phyloP scores from a whole-genome alignment of 2,329 filamentous ascomycete genomes.

The Hypoxylon sp. region DNA sequence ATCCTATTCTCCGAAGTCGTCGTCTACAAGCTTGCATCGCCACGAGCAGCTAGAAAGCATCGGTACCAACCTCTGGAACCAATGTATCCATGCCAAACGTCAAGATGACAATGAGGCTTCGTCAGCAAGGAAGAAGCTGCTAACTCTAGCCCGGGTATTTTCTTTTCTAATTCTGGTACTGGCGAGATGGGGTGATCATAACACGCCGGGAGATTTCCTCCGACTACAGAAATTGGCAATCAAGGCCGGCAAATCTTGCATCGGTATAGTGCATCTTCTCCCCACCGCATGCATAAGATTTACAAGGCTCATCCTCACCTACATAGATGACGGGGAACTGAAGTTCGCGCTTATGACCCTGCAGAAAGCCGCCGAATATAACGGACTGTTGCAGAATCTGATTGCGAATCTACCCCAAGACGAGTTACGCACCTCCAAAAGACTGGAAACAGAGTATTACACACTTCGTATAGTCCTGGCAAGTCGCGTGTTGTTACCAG shows the following conservation, averaged over 20 bases:
- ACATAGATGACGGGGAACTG: constrained; percentile 63
- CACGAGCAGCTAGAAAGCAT: constrained; percentile 64
- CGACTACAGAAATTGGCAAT: constrained; percentile 73
- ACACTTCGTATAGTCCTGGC: constrained; percentile 76
- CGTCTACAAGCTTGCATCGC: constrained; percentile 46
- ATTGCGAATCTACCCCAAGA: constrained; percentile 47
- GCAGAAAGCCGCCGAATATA: constrained; percentile 71
- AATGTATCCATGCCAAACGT: constrained; percentile 65
- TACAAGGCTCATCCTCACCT: constrained; percentile 35
- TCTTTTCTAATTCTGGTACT: constrained; percentile 76
- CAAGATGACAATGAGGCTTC: constrained; percentile 46
- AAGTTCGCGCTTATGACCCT: constrained; percentile 71
- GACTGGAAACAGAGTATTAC: constrained; percentile 71
- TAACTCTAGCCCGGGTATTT: constrained; percentile 62
- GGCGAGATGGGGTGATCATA: constrained; percentile 55
- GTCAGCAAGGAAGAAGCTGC: constrained; percentile 47
- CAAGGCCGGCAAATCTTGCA: constrained; percentile 71
- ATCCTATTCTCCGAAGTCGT: constrained; percentile 49
- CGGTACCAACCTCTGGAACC: constrained; percentile 75
- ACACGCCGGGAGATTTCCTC: constrained; percentile 55
- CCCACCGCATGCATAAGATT: constrained; percentile 31
- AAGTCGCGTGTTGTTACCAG: constrained; percentile 46
- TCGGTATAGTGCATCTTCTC: constrained; percentile 61
- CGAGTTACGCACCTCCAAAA: constrained; percentile 48
- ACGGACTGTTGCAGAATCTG: constrained; percentile 54